phyloP scores from a whole-genome alignment of 805 yeast genomes.

The Wickerhamomyces strasburgensis region DNA sequence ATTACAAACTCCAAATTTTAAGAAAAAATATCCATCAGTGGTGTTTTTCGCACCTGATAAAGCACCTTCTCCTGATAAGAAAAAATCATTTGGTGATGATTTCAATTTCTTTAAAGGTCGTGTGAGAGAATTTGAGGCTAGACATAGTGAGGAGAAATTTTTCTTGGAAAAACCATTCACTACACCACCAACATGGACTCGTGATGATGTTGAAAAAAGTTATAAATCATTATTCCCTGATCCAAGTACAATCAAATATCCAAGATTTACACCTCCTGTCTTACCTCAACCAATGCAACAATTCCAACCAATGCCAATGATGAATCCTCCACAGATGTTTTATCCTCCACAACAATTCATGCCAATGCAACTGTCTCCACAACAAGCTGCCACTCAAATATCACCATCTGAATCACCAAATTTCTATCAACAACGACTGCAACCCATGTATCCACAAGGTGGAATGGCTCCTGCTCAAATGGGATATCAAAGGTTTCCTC shows the following conservation, averaged over 20 bases:
- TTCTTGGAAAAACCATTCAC: conserved; percentile 58
- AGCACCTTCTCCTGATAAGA: conserved; percentile 24
- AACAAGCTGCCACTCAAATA: conserved; percentile 10
- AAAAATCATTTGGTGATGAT: conserved; percentile 20
- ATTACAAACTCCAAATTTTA: conserved; percentile 8
- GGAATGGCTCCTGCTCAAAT: conserved; percentile 5
- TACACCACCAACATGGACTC: conserved; percentile 74
- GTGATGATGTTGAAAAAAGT: conserved; percentile 41
- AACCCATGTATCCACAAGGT: conserved; percentile 14
- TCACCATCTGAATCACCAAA: conserved; percentile 9
- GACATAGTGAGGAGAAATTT: conserved; percentile 28
- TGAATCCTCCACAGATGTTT: conserved; percentile 16
- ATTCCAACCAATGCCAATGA: conserved; percentile 7
- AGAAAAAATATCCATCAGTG: conserved; percentile 8
- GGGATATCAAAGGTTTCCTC: background rate
- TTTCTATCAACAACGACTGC: conserved; percentile 12
- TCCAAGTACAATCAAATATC: conserved; percentile 10
- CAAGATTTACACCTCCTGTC: conserved; percentile 10
- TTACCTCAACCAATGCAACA: conserved; percentile 10
- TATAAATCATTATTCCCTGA: conserved; percentile 49
- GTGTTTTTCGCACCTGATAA: conserved; percentile 19
- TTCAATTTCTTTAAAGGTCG: conserved; percentile 26
- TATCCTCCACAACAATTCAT: conserved; percentile 12
- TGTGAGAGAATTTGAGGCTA: conserved; percentile 20
- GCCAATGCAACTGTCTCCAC: conserved; percentile 20